Conservation (phyloP, 2,329 filamentous ascomycete genomes). For the Clarireedia homoeocarpa region DNA sequence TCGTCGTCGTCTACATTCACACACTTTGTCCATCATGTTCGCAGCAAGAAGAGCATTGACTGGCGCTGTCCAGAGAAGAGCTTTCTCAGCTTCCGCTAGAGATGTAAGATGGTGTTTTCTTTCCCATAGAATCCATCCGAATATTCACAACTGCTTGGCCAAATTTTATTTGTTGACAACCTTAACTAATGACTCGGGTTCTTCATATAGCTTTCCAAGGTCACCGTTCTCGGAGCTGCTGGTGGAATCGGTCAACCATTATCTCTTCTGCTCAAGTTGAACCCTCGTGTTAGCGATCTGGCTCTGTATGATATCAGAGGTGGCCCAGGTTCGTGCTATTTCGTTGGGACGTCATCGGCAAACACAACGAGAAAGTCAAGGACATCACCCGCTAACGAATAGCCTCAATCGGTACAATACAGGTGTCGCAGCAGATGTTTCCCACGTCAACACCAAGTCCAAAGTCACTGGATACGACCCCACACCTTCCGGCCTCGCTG, state of each 20-base stretch:
- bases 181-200: conserved; percentile 18
- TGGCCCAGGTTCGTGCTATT: conserved; percentile 8
- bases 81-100: conserved; percentile 73
- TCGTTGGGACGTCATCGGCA: neutral
- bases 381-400: neutral
- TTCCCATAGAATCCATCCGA: conserved; percentile 4
- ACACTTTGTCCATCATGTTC: conserved; percentile 52
- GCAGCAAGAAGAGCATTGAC: conserved; percentile 52
- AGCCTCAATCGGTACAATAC: conserved; percentile 48
- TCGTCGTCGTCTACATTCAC: neutral
- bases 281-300: conserved; percentile 82
- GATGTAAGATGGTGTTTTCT: conserved; percentile 46
- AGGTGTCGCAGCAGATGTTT: conserved; percentile 91
- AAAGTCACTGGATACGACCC: conserved; percentile 85
- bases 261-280: conserved; percentile 91
- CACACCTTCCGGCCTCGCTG: conserved; percentile 74
- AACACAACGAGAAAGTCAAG: too few species aligned
- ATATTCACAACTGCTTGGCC: conserved; percentile 9
- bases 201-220: conserved; percentile 77
- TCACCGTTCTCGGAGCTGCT: conserved; percentile 90
- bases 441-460: conserved; percentile 89
- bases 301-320: conserved; percentile 83
- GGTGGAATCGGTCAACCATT: conserved; percentile 97
- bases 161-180: conserved; percentile 6
- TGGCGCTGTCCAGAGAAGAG: conserved; percentile 60